Conservation (phyloP, 805 yeast genomes). For the Zygoascus biomembranicola region DNA sequence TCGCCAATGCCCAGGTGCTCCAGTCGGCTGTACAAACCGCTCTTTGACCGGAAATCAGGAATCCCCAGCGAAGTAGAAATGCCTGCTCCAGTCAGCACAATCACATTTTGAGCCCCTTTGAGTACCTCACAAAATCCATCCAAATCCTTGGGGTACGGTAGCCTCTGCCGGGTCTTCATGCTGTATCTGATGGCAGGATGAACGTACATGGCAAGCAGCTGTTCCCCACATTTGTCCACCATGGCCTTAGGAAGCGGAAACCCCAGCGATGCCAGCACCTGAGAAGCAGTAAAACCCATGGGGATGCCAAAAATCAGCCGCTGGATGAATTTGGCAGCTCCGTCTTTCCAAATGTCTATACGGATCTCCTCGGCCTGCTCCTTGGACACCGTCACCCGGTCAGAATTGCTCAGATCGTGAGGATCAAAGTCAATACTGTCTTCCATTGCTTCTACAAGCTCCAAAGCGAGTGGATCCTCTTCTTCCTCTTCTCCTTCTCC, state of each 20-base stretch:
- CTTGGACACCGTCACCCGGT: slow-evolving; percentile 25
- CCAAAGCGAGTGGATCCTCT: slow-evolving; percentile 16
- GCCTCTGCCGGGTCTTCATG: slow-evolving; percentile 20
- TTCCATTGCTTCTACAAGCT: slow-evolving; percentile 20
- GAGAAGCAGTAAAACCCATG: slow-evolving; percentile 43
- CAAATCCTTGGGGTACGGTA: slow-evolving; percentile 33
- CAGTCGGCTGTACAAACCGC: slow-evolving; percentile 71
- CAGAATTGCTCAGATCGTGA: slow-evolving; percentile 6
- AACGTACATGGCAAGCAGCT: slow-evolving; percentile 5
- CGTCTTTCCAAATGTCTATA: slow-evolving; percentile 48
- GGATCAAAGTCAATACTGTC: slow-evolving; percentile 4
- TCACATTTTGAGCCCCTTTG: slow-evolving; percentile 45
- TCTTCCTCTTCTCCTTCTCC: slow-evolving; percentile 7
- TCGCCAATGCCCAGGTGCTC: slow-evolving; percentile 63
- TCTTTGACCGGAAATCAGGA: slow-evolving; percentile 86
- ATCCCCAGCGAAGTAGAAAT: slow-evolving; percentile 84
- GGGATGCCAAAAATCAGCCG: not conserved
- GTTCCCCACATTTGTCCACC: slow-evolving; percentile 20
- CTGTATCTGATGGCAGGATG: slow-evolving; percentile 18
- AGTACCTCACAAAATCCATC: slow-evolving; percentile 52
- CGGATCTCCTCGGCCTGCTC: slow-evolving; percentile 41
- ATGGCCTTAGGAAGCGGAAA: slow-evolving; percentile 34
- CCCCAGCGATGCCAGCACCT: slow-evolving; percentile 56
- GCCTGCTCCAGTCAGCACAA: slow-evolving; percentile 89
- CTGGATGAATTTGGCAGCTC: slow-evolving; percentile 48